phyloP scores from a whole-genome alignment of 805 yeast species.

The Metschnikowia aberdeeniae region DNA sequence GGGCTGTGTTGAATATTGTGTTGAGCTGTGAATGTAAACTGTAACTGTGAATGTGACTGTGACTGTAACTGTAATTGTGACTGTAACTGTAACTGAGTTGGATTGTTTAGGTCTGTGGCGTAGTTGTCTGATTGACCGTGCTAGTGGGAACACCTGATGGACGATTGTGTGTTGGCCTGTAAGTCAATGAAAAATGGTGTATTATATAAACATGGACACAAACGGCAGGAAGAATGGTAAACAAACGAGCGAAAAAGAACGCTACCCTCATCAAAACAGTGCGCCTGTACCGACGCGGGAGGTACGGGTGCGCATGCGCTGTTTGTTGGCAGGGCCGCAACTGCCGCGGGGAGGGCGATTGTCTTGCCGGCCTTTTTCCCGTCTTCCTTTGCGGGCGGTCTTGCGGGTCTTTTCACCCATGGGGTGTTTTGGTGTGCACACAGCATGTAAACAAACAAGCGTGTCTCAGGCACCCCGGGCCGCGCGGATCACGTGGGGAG shows the following conservation, averaged over 20 bases:
- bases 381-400: neutral
- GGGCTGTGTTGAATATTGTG: too few relatives aligned
- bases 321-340: too few relatives aligned
- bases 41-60: too few relatives aligned
- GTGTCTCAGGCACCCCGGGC: constrained; percentile 1
- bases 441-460: neutral
- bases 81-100: too few relatives aligned
- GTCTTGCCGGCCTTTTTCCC: neutral
- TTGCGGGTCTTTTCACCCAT: too few relatives aligned
- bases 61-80: too few relatives aligned
- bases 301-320: constrained; percentile 2
- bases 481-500: too few relatives aligned
- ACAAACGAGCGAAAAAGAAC: constrained; percentile 6
- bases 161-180: neutral
- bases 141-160: too few relatives aligned
- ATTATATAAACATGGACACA: constrained; percentile 5
- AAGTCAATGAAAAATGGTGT: neutral
- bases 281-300: constrained; percentile 4
- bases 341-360: too few relatives aligned
- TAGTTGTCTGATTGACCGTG: too few relatives aligned
- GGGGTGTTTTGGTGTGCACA: neutral
- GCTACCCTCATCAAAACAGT: constrained; percentile 1
- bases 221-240: constrained; percentile 6
- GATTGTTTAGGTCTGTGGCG: too few relatives aligned
- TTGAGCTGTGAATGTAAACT: too few relatives aligned